Evolutionary conservation across 352 stramenopile genomes (phyloP), one percentile per base, ranked within the genome.

Genomic region (Phytophthora niederhauseri): DNA sequence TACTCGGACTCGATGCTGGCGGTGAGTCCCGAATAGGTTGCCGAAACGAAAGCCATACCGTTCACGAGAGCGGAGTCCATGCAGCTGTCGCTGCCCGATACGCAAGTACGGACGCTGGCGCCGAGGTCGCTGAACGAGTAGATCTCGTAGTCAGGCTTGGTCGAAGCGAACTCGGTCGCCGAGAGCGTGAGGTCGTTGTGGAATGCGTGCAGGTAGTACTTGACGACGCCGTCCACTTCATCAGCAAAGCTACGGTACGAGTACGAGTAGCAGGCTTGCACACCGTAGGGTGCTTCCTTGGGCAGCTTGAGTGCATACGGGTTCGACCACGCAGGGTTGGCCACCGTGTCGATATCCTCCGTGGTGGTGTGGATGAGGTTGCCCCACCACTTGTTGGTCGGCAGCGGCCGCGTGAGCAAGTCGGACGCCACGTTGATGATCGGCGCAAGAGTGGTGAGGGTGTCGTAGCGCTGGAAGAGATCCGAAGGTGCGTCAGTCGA

Each of bases 351-450:
- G 38, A 83, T 72, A 28, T 76, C 74, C 48, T 78, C 72, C n/a
- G 48, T 66, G 15, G 73, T 84, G 36, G 76, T 82, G 72, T 87
- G 75, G 60, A 95, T 90, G 52, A 92, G 73, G 70, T 93, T 95
- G 9, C 81, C 85, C 87, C 87, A 95, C 87, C 87, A 95, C 57
- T 91, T 87, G 78, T 95, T 95, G 15, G 85, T 95, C 56, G 87
- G 87, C n/a, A 95, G 75, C 4, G 87, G 66, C 38, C 73, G 8
- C 2, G 66, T 68, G 51, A 92, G 66, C 51, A 89, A 61, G 2
- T 89, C 77, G 24, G 66, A 41, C 22, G 78, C 82, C 51, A 90
- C 73, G 60, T 91, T 90, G 60, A 90, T 75, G 70, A 90, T 82
- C n/a, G 84, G 84, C 6, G 84, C 82, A 30, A 92, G 52, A 36